phyloP scores from a whole-genome alignment of 73 alveolate species.

The Paramecium biaurelia region DNA sequence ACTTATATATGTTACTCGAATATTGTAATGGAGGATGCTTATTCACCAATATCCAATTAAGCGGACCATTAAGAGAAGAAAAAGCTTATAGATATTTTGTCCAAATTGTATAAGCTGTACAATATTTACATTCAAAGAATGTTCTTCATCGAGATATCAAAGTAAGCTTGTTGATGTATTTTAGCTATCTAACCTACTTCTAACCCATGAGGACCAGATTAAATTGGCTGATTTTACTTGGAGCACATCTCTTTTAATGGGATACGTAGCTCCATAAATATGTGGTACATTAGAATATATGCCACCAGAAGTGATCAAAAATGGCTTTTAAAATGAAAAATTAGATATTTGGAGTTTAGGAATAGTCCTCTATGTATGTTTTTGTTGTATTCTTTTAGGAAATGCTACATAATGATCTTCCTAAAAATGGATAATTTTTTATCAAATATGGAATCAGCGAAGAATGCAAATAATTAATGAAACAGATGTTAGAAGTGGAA shows the following conservation, averaged over 20 bases:
- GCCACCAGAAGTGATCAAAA: slow-evolving; percentile 23
- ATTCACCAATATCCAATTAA: neutral
- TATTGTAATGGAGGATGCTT: slow-evolving; percentile 6
- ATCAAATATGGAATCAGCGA: neutral
- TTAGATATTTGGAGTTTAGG: slow-evolving; percentile 41
- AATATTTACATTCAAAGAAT: neutral
- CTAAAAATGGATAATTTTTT: neutral
- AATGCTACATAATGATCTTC: slow-evolving; percentile 7
- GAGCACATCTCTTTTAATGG: neutral
- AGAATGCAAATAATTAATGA: neutral
- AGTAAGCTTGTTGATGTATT: neutral
- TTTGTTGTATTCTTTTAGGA: neutral
- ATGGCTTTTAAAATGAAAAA: neutral
- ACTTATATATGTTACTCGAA: slow-evolving; percentile 8
- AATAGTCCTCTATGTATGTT: neutral
- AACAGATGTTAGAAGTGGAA: neutral
- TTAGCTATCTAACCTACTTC: neutral
- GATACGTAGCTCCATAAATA: neutral
- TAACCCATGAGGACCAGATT: neutral
- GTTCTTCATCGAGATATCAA: slow-evolving; percentile 14
- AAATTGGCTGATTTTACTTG: slow-evolving; percentile 6
- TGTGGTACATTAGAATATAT: slow-evolving; percentile 49
- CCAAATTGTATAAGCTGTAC: neutral
- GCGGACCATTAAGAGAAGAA: neutral
- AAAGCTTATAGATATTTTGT: neutral